phyloP scores from a whole-genome alignment of 495 filamentous ascomycete genomes.

The Baudoinia panamericana region DNA sequence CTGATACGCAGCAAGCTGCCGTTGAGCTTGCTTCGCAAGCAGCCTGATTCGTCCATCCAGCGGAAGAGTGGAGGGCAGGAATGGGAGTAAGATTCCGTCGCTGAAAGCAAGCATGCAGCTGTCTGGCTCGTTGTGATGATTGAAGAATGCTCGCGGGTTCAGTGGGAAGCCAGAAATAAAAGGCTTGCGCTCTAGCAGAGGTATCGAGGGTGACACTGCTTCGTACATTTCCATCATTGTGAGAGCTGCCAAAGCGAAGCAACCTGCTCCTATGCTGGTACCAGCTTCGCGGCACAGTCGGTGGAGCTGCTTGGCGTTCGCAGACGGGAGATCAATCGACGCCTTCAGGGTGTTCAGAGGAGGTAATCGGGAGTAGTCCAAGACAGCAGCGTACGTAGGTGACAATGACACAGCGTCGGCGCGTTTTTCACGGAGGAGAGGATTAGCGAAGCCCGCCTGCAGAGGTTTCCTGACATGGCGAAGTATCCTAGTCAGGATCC shows the following conservation, averaged over 20 bases:
- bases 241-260: slow-evolving; percentile 28
- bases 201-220: slow-evolving; percentile 17
- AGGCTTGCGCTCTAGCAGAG: slow-evolving; percentile 18
- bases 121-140: slow-evolving; percentile 21
- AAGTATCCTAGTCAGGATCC: slow-evolving; percentile 28
- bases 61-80: slow-evolving; percentile 23
- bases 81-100: slow-evolving; percentile 27
- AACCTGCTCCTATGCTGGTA: slow-evolving; percentile 26
- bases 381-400: slow-evolving; percentile 20
- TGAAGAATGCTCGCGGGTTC: slow-evolving; percentile 29
- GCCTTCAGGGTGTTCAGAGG: slow-evolving; percentile 22
- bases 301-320: slow-evolving; percentile 20
- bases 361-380: slow-evolving; percentile 26
- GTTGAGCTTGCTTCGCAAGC: slow-evolving; percentile 23
- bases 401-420: slow-evolving; percentile 15
- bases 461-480: slow-evolving; percentile 26
- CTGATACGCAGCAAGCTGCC: slow-evolving; percentile 27
- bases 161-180: slow-evolving; percentile 30
- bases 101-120: slow-evolving; percentile 30
- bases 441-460: slow-evolving; percentile 27
- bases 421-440: slow-evolving; percentile 16
- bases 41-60: slow-evolving; percentile 24
- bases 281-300: slow-evolving; percentile 22
- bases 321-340: slow-evolving; percentile 10
- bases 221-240: slow-evolving; percentile 32